These are phyloP conservation scores for Ascochyta lentis DNA, from an alignment of 2,329 filamentous ascomycete species.

Conservation along the genomic window DNA sequence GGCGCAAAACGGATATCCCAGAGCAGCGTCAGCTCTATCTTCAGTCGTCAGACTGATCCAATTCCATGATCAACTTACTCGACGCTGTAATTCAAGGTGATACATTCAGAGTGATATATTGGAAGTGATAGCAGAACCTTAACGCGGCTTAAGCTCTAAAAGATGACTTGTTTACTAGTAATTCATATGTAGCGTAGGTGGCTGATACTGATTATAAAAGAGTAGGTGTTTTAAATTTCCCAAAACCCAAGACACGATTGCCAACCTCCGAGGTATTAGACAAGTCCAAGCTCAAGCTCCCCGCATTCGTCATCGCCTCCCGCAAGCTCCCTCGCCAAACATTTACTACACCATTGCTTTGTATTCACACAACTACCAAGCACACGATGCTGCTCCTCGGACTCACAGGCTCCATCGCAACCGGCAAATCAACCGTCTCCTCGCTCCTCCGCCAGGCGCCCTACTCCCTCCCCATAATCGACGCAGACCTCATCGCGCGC, in stretches of 20 bases:
- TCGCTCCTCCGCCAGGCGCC: constrained; percentile 78
- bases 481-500: constrained; percentile 90
- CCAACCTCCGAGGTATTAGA: constrained; percentile 12
- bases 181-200: too few species aligned
- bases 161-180: too few species aligned
- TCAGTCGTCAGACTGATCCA: background rate
- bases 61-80: background rate
- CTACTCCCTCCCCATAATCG: constrained; percentile 87
- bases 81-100: too few species aligned
- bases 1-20: constrained; percentile 18
- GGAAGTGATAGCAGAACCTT: too few species aligned
- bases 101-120: too few species aligned
- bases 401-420: constrained; percentile 95
- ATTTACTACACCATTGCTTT: too few species aligned
- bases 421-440: constrained; percentile 96
- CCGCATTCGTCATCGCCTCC: background rate
- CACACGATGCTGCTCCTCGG: constrained; percentile 86
- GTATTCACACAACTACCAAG: background rate
- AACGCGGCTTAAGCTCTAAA: too few species aligned
- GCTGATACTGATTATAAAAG: too few species aligned
- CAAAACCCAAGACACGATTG: too few species aligned
- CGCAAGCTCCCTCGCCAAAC: background rate
- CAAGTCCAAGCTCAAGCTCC: constrained; percentile 17
- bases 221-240: too few species aligned
- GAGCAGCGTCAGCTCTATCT: constrained; percentile 12